Evolutionary conservation across 2,329 filamentous ascomycete genomes (phyloP), one percentile per base, ranked within the genome.

Genomic region (Thielaviopsis euricoi): DNA sequence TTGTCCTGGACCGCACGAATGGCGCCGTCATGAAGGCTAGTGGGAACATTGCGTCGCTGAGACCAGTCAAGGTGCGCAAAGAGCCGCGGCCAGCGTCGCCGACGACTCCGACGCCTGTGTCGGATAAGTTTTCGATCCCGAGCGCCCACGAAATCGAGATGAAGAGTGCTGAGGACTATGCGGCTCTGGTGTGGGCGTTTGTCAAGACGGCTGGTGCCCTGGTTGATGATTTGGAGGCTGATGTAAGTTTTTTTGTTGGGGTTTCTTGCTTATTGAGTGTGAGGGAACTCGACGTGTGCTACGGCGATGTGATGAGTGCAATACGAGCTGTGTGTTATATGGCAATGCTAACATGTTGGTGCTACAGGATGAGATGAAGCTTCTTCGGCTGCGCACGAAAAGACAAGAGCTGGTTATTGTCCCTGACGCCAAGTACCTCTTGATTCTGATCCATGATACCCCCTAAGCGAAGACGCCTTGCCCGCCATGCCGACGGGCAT

Each of bases 331-430:
- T 2, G 22, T 52, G 13, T 22, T 3, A 52, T n/a, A 4, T 15
- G 13, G 21, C 22, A n/a, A 33, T 33, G 54, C 53, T 59, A 50
- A 59, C 54, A 52, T 53, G 33, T 22, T 52, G 17, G 19, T 17
- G n/a, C 29, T 58, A 55, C 62, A 85, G 77, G 87, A 93, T 65
- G 87, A 90, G 67, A 71, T 90, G 62, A 89, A 84, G 70, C 73
- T 93, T 53, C 70, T 93, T 55, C 77, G 87, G 62, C 67, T 94
- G 62, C 79, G 88, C 63, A 91, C 87, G n/a, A 89, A 83, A 73
- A 89, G 87, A 69, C 86, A 89, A 64, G 88, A 94, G 69, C 72
- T 93, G 62, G 85, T 93, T 60, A 87, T 93, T 65, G 85, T 91
- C 21, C 87, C 86, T 68, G 87, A 91, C 68, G 66, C 79, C 48